Evolutionary conservation across 257 asterid species (phyloP).

Genomic region (Perilla frutescens): DNA sequence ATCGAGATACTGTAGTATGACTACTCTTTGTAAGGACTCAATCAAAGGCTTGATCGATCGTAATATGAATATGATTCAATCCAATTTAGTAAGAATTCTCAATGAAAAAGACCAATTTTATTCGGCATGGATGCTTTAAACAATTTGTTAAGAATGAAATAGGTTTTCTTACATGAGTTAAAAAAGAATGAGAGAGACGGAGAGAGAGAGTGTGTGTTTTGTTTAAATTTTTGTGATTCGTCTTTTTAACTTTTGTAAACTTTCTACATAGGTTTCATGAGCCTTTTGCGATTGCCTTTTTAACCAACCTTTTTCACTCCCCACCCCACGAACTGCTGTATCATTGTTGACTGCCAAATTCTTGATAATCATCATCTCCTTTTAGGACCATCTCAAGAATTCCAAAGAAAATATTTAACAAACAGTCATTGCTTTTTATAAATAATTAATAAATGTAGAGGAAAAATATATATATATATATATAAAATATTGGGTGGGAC

Average conservation of each 20-base stretch:
- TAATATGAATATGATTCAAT: too few species aligned
- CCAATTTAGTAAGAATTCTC: too few species aligned
- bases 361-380: slow-evolving; percentile 32
- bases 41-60: too few species aligned
- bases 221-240: slow-evolving; percentile 3
- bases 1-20: too few species aligned
- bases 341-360: slow-evolving; percentile 19
- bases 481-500: slow-evolving; percentile 28
- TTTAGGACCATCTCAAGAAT: slow-evolving; percentile 17
- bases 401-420: slow-evolving; percentile 3
- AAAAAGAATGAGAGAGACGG: neutral
- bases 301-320: slow-evolving; percentile 33
- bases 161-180: too few species aligned
- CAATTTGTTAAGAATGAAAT: too few species aligned
- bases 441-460: neutral
- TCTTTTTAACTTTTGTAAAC: slow-evolving; percentile 34
- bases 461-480: neutral
- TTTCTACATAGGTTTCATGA: slow-evolving; percentile 42
- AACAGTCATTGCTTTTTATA: neutral
- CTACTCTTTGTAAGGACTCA: too few species aligned
- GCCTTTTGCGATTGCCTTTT: slow-evolving; percentile 41
- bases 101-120: too few species aligned
- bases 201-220: neutral
- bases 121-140: too few species aligned
- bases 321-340: neutral